Base-by-base conservation (phyloP, 768 basidiomycete species). In the Boletus rubescentipes region DNA sequence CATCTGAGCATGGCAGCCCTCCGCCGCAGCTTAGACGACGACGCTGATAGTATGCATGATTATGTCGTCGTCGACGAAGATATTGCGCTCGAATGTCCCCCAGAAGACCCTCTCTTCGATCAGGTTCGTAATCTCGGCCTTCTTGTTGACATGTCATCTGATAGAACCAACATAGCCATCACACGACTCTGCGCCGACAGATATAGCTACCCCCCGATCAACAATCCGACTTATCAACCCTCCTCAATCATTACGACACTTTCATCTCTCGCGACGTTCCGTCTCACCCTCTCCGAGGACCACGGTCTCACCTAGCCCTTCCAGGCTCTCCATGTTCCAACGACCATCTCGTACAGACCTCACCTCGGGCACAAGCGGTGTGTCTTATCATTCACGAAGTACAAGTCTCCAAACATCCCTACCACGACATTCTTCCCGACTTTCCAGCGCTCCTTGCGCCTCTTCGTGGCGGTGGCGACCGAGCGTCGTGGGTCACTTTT, bases 401-500 rank as follows among this genome's bases (percentile, higher is more conserved):
- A 69, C 79, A 3, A 85, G 83, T 64, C 63, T 80, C 48, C 77
- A 80, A 37, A 75, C 77, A 16, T 63, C 79, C 32, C 68, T 71
- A 11, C 65, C 66, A 49, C 63, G 46, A 44, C 31, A 51, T 45
- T 35, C 40, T 39, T 50, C 47, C 10, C 52, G 47, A 30, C 48
- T 43, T 18, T 51, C 51, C 7, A 55, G 46, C 30, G 26, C 30
- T 26, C 59, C 60, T 30, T 60, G 54, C 20, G 14, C 39, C 42
- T 61, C 65, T 29, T 65, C 71, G 11, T 74, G 80, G 46, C 79
- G 72, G 68, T 85, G 81, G 81, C 77, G 84, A n/a, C 84, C 87
- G 11, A 83, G 78, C 57, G 79, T 89, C 21, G 68, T 87, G 21
- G 83, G 81, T 7, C 82, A 87, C 59, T 88, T 88, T 62, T 72